These are phyloP conservation scores for Camellia lanceoleosa DNA, from an alignment of 148 eudicot species.

Conservation along the genomic window DNA sequence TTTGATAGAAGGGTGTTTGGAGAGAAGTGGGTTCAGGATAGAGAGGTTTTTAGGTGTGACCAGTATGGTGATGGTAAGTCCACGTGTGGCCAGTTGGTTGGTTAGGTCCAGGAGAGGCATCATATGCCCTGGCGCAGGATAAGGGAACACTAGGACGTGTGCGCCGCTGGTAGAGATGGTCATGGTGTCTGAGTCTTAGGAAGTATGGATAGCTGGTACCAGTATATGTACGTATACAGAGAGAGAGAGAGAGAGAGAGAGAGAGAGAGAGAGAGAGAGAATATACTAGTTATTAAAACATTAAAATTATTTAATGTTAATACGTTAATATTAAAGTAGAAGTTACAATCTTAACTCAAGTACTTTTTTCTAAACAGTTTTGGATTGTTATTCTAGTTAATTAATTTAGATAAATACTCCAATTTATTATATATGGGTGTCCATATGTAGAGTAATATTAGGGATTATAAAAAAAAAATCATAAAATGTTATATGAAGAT, in stretches of 20 bases:
- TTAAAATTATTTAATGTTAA: too few relatives aligned
- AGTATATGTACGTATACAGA: not conserved
- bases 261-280: not conserved
- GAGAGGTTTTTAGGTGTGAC: slow-evolving; percentile 69
- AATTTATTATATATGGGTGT: too few relatives aligned
- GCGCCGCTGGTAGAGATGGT: not conserved
- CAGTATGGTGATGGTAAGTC: slow-evolving; percentile 47
- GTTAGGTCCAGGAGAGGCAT: slow-evolving; percentile 58
- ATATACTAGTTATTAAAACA: too few relatives aligned
- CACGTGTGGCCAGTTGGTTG: slow-evolving; percentile 40
- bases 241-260: not conserved
- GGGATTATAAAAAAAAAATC: too few relatives aligned
- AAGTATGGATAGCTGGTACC: not conserved
- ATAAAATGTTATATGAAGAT: too few relatives aligned
- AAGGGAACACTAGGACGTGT: slow-evolving; percentile 63
- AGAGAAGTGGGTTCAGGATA: slow-evolving; percentile 41
- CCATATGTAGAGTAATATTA: too few relatives aligned
- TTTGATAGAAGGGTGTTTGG: slow-evolving; percentile 42
- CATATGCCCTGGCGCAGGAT: slow-evolving; percentile 79
- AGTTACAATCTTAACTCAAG: too few relatives aligned
- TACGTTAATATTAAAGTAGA: too few relatives aligned
- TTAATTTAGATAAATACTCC: too few relatives aligned
- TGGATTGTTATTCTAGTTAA: too few relatives aligned
- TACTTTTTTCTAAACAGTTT: too few relatives aligned
- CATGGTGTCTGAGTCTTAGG: not conserved